These are phyloP conservation scores for Colletotrichum sp. DNA, from an alignment of 2,329 filamentous ascomycete genomes.

Conservation along the genomic window DNA sequence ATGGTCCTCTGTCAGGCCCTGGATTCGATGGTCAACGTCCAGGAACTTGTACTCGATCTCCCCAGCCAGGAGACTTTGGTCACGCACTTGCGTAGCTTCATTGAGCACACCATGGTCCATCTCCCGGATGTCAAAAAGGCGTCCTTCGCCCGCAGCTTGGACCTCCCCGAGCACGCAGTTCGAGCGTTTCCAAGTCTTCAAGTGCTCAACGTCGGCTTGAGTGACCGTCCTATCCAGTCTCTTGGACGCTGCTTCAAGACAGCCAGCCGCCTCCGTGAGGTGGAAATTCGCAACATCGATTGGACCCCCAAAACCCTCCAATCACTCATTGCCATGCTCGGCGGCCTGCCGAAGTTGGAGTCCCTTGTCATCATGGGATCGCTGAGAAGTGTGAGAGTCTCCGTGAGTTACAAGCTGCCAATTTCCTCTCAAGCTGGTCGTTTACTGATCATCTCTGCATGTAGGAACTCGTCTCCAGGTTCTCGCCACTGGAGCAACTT, in stretches of 20 bases:
- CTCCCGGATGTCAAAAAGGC: not conserved
- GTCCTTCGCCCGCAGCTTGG: not conserved
- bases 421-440: rapidly evolving
- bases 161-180: not conserved
- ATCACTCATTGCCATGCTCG: not conserved
- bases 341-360: not conserved
- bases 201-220: not conserved
- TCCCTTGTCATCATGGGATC: not conserved
- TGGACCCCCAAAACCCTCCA: not conserved
- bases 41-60: not conserved
- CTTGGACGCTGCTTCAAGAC: not conserved
- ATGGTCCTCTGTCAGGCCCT: not conserved
- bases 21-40: not conserved
- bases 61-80: not conserved
- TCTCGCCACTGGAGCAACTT: rapidly evolving
- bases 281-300: not conserved
- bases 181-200: not conserved
- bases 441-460: rapidly evolving
- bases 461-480: not conserved
- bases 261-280: not conserved
- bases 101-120: not conserved
- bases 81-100: not conserved
- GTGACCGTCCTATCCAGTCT: not conserved
- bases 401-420: not conserved
- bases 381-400: not conserved